A percentile compares a stretch with the other conserved stretches of the same genome.
These are phyloP conservation scores for Xylaria sp. DNA, from an alignment of 2,329 filamentous ascomycete species.

Conservation along the genomic window DNA sequence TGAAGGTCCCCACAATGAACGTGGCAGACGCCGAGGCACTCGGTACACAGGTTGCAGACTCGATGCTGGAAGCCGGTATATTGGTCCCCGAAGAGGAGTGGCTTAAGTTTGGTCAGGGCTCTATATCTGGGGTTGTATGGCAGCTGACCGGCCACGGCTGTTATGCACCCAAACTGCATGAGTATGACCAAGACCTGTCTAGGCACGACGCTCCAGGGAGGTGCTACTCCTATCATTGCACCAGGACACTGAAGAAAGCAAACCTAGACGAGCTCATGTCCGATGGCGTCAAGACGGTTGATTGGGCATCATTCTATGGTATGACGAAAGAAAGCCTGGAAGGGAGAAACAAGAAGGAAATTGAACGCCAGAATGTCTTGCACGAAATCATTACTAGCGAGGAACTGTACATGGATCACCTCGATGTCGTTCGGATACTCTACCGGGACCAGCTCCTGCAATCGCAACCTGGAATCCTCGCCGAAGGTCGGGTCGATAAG, in stretches of 20 bases:
- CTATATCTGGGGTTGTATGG: slow-evolving; percentile 86
- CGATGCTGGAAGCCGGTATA: slow-evolving; percentile 78
- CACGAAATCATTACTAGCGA: slow-evolving; percentile 96
- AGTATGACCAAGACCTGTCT: slow-evolving; percentile 47
- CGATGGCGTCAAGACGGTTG: slow-evolving; percentile 70
- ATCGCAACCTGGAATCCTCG: slow-evolving; percentile 78
- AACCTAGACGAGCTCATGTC: slow-evolving; percentile 76
- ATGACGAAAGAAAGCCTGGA: slow-evolving; percentile 77
- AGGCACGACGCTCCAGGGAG: slow-evolving; percentile 64
- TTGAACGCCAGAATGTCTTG: slow-evolving; percentile 89
- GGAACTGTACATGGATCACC: slow-evolving; percentile 85
- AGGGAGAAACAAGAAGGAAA: slow-evolving; percentile 76
- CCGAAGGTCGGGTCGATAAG: slow-evolving; percentile 73
- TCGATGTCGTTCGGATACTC: slow-evolving; percentile 81
- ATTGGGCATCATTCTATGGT: slow-evolving; percentile 90
- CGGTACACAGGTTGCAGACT: slow-evolving; percentile 73
- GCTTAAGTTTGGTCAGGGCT: slow-evolving; percentile 85
- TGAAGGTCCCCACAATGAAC: slow-evolving; percentile 98
- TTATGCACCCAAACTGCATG: slow-evolving; percentile 84
- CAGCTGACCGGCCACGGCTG: slow-evolving; percentile 91
- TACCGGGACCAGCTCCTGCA: slow-evolving; percentile 80
- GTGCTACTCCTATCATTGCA: slow-evolving; percentile 94
- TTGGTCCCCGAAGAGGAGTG: slow-evolving; percentile 92
- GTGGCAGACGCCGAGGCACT: slow-evolving; percentile 93
- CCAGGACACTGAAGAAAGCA: slow-evolving; percentile 91